Base-by-base conservation (phyloP, 2,329 filamentous ascomycete species). In the Phialophora expanda region DNA sequence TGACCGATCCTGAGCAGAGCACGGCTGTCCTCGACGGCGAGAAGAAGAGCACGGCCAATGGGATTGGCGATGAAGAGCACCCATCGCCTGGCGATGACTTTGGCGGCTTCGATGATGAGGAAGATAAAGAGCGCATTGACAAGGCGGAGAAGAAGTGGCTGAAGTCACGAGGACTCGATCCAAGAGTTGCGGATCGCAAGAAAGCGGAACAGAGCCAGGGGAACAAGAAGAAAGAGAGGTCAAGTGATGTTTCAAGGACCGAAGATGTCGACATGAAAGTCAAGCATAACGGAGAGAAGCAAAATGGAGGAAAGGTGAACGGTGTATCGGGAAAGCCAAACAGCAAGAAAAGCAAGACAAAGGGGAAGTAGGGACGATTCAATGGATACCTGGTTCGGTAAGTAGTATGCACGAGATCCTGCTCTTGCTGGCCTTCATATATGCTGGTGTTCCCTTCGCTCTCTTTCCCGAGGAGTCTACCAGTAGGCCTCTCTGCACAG, bases 151-250 rank as follows among this genome's bases (percentile, higher is more conserved):
- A 86, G 70, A 92, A 90, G 73, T 86, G 87, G 66, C 85, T 93
- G 83, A 87, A 90, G 72, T 86, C 87, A 73, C 89, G 90, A 75
- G 91, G 91, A 66, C 78, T 93, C 61, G 87, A 93, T 76, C 90
- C 90, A 1, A 87, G 85, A 74, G 87, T 85, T 38, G 79, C 85
- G 26, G 62, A 64, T 55, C 57, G 61, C 4, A 66, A 67, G 38
- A 59, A 58, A 22, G 46, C 20, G n/a, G 53, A 41, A 8, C 51
- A 62, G 48, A 46, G 54, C 32, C 22, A 54, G 32, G 22, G 54
- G 32, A 17, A 41, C 7, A 34, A 26, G 28, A 50, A 30, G 28
- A 44, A 34, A 53, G 54, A 51, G 46, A 48, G 26, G 48, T 32
- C 57, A 8, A 46, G n/a, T 46, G 34, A 34, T 22, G 38, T 17